Conservation (phyloP, 2,329 filamentous ascomycete genomes). For the Tolypocladium amazonense region DNA sequence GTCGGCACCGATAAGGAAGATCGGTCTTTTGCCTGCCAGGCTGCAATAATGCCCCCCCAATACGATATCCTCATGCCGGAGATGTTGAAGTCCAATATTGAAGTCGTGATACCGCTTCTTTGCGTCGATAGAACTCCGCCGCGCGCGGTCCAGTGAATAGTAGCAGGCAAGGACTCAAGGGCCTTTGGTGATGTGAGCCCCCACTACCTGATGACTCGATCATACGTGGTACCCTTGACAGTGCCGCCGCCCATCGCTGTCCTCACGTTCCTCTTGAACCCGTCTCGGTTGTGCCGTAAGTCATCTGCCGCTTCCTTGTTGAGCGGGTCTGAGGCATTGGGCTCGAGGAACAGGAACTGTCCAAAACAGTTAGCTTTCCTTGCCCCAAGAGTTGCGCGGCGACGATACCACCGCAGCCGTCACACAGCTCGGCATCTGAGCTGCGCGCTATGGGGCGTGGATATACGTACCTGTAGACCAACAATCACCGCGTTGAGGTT, state of each 20-base stretch:
- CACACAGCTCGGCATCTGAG: not conserved
- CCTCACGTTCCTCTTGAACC: slow-evolving; percentile 85
- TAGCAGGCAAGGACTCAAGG: not conserved
- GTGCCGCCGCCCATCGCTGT: slow-evolving; percentile 70
- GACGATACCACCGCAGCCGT: not conserved
- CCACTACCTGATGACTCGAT: slow-evolving; percentile 60
- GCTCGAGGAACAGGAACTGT: slow-evolving; percentile 93
- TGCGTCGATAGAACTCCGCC: not conserved
- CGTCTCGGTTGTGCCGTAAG: slow-evolving; percentile 72
- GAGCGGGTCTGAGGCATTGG: slow-evolving; percentile 91
- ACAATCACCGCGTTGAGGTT: slow-evolving; percentile 96
- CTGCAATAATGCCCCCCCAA: not conserved
- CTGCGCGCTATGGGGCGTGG: not conserved
- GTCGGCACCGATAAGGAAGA: not conserved
- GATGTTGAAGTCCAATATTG: not conserved
- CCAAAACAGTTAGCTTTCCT: not conserved
- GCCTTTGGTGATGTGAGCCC: not conserved
- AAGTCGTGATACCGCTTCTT: not conserved
- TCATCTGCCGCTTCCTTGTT: slow-evolving; percentile 98
- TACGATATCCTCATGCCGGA: not conserved
- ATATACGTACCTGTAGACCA: slow-evolving; percentile 60
- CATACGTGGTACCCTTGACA: slow-evolving; percentile 64
- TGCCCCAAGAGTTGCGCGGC: not conserved
- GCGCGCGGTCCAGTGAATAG: not conserved
- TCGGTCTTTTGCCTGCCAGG: not conserved